Base-by-base conservation (phyloP, 169 alveolate genomes). In the Plasmodium sp. region DNA sequence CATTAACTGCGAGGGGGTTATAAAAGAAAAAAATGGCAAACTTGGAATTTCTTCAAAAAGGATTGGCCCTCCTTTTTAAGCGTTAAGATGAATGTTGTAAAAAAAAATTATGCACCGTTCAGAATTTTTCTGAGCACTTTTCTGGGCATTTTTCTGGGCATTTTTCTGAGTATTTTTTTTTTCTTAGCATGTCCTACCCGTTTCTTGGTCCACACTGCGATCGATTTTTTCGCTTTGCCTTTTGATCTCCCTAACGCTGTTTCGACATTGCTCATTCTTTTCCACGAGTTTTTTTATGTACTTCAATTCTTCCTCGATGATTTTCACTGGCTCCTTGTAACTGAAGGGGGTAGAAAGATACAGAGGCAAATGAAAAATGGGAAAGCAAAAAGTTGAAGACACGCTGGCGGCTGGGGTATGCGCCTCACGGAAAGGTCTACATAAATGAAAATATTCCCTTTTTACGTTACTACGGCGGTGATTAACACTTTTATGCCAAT, bases 241-340 rank as follows among this genome's bases (percentile, higher is more conserved):
- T 77, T 39, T 75, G 31, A 91, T 81, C 27, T 91, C 80, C 27
- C 51, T 81, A 71, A 41, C 31, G 18, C 43, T 27, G 48, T 56
- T 79, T 77, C 33, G 82, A 85, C 33, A 14, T 43, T 67, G 72
- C 22, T 36, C 27, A 45, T 81, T 91, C 41, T 80, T 56, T 81
- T 91, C 85, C 5, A 91, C 80, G 7, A 91, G 62, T 67, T 72
- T 72, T 81, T 91, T 91, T 67, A 91, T 91, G 45, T 45, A 31
- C 71, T 31, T 91, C 31, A 91, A 41, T 54, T 91, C 92, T 43
- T 91, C 95, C 58, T 91, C 95, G 10, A 91, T 91, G 34, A 48
- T 51, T 91, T 82, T 80, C 6, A 73, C 92, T 33, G 95, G 95
- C 43, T 91, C 95, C 41, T 45, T 81, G 43, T 91, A 91, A 10